These are phyloP conservation scores for Chaetomium sp. DNA, from an alignment of 2,329 filamentous ascomycete species.

Conservation along the genomic window DNA sequence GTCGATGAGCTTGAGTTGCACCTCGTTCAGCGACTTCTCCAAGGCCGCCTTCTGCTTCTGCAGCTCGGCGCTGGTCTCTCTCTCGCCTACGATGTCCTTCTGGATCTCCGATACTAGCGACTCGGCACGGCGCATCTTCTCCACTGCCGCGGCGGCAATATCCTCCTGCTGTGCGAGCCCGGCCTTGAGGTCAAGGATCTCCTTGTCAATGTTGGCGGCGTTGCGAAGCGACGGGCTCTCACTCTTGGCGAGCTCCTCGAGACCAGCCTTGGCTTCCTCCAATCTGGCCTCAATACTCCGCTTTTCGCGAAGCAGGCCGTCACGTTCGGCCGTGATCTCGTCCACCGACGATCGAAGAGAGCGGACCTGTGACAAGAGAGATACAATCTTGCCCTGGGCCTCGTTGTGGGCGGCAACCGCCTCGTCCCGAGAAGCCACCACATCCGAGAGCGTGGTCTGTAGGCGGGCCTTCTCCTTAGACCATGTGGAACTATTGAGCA, in stretches of 20 bases:
- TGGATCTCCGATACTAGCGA: constrained; percentile 85
- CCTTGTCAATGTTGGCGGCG: constrained; percentile 83
- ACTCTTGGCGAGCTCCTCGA: constrained; percentile 84
- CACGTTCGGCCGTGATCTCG: constrained; percentile 81
- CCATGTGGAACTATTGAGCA: constrained; percentile 96
- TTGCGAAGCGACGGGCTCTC: constrained; percentile 87
- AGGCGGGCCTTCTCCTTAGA: constrained; percentile 95
- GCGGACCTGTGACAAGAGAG: constrained; percentile 85
- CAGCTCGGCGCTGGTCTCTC: constrained; percentile 77
- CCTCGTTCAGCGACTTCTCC: constrained; percentile 87
- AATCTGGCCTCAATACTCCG: constrained; percentile 82
- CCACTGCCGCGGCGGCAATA: constrained; percentile 84
- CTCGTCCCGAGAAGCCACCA: constrained; percentile 90
- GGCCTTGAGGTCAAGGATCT: constrained; percentile 86
- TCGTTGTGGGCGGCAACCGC: constrained; percentile 92
- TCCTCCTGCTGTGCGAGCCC: constrained; percentile 91
- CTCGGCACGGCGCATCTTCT: constrained; percentile 96
- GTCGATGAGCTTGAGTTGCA: constrained; percentile 87
- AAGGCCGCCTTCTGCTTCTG: constrained; percentile 88
- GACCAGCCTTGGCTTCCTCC: constrained; percentile 80
- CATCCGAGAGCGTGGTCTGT: constrained; percentile 84
- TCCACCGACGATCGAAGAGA: constrained; percentile 81
- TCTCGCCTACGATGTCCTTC: constrained; percentile 84
- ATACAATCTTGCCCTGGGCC: constrained; percentile 89
- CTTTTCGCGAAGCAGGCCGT: constrained; percentile 85